Base-by-base conservation (phyloP, 306 rosid species). In the Cucurbita argyrosperma region DNA sequence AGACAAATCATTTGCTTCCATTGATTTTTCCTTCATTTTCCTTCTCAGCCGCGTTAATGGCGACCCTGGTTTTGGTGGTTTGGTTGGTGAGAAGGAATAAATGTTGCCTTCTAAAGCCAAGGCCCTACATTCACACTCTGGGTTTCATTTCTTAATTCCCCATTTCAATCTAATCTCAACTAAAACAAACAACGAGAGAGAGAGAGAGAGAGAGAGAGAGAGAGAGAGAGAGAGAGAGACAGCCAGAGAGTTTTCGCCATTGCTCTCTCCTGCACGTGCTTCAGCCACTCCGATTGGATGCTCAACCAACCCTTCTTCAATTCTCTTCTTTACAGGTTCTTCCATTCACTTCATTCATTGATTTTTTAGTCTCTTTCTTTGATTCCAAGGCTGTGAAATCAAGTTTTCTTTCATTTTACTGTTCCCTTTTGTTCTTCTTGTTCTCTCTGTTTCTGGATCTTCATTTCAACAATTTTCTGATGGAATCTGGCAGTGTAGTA, bases 61-160 rank as follows among this genome's bases (percentile, higher is more conserved):
- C 51, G 90, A 79, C 40, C 42, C 73, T 59, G 79, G 82, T 62
- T 53, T 84, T 84, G 83, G 71, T 75, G 56, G 69, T 71, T 38
- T 67, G 82, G 89, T 88, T 82, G 96, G 84, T 90, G 84, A 76
- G 85, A 71, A 76, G 82, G 91, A 90, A 87, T 92, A 87, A 92
- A 90, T 93, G 92, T 87, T 47, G 79, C 76, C 35, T 30, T 72
- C 78, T 40, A 59, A 15, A 79, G 71, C 77, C 74, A 76, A 37
- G 85, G 84, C 59, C 93, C 92, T 82, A 87, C 88, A n/a, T 13
- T 26, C 21, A 63, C 69, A 38, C 46, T 37, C 69, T 63, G 69
- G 69, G 23, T 63, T 63, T 38, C 69, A 55, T 2, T 77, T 59
- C 72, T 72, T 72, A 77, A 71, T 77, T 77, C 54, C 52, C 3